Evolutionary conservation across 2,329 filamentous ascomycete species (phyloP), one percentile per base, ranked within the genome.

Genomic region (Aspergillus aculeatus): DNA sequence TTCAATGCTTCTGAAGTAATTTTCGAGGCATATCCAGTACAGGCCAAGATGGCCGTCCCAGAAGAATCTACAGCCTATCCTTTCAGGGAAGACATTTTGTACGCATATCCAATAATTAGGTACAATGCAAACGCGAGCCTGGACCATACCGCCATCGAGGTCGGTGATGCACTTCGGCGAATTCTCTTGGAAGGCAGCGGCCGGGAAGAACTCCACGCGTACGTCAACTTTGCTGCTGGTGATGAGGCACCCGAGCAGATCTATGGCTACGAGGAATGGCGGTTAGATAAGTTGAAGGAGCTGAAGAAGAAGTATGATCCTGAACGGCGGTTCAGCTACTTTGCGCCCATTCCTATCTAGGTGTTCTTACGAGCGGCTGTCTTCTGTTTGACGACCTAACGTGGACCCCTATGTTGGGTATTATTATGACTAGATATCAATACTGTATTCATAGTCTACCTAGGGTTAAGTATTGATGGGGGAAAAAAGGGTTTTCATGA

Each of bases 191-290:
- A 69, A 10, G 74, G 69, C 0, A 77, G 67, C 52, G 79, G 75
- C 2, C 58, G 69, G 24, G 56, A 65, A 1, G 65, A 73, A 32
- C 47, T 77, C 53, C 71, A 77, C 57, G 68, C 74, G 0, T 83
- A 84, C 58, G 75, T 83, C 54, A 85, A 85, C 69, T 85, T 84
- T 63, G 82, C 81, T 0, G 76, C 76, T 54, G 82, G 82, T 1
- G 72, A 80, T 9, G 82, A 85, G 71, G 66, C 68, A 1, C 65
- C 71, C 0, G 57, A 70, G 52, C 67, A 71, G 2, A 73, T 77
- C 72, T 85, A 86, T 65, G 83, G 83, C 7, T 72, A 72, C 54
- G 83, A 83, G 54, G 55, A 64, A 47, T 84, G 82, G 81, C 75
- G 83, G 14, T 71, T 81, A 64, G 67, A 78, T 55, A 78, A 75